phyloP scores from a whole-genome alignment of 1,284 basidiomycete genomes.

The Moniliophthora roreri region DNA sequence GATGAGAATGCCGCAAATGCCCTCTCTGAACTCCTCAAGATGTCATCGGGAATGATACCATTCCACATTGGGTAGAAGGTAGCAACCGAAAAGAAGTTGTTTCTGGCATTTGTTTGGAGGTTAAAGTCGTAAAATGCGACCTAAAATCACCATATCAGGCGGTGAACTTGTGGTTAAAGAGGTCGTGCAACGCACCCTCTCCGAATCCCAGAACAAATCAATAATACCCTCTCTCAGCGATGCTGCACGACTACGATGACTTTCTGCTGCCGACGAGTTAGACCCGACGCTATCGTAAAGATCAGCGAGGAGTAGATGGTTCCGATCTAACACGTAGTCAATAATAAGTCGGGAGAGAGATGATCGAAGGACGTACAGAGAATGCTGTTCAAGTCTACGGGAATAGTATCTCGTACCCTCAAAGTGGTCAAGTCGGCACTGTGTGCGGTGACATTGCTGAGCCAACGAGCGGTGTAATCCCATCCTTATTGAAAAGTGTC shows the following conservation, averaged over 20 bases:
- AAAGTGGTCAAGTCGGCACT: constrained; percentile 62
- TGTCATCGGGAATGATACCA: constrained; percentile 76
- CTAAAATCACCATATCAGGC: constrained; percentile 15
- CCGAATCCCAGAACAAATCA: constrained; percentile 84
- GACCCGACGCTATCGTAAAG: constrained; percentile 68
- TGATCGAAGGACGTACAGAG: constrained; percentile 73
- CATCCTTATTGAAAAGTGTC: no score
- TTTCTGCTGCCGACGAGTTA: constrained; percentile 44
- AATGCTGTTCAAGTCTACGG: constrained; percentile 84
- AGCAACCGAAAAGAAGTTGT: constrained; percentile 65
- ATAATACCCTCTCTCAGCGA: constrained; percentile 69
- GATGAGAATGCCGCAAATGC: constrained; percentile 77
- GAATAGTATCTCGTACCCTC: constrained; percentile 70
- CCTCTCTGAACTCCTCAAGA: constrained; percentile 54
- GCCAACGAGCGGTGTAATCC: no score
- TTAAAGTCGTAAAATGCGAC: constrained; percentile 91
- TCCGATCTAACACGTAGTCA: no score
- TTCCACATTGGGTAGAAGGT: constrained; percentile 89
- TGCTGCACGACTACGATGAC: constrained; percentile 61
- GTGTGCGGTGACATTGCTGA: no score
- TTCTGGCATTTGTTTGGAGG: constrained; percentile 62
- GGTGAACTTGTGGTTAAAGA: not conserved
- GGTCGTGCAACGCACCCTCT: constrained; percentile 38
- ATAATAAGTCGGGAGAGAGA: no score
- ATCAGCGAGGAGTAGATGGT: constrained; percentile 60